Evolutionary conservation across 371 early-diverging fungal genomes (phyloP).

Genomic region (Capillidium rhysosporum): DNA sequence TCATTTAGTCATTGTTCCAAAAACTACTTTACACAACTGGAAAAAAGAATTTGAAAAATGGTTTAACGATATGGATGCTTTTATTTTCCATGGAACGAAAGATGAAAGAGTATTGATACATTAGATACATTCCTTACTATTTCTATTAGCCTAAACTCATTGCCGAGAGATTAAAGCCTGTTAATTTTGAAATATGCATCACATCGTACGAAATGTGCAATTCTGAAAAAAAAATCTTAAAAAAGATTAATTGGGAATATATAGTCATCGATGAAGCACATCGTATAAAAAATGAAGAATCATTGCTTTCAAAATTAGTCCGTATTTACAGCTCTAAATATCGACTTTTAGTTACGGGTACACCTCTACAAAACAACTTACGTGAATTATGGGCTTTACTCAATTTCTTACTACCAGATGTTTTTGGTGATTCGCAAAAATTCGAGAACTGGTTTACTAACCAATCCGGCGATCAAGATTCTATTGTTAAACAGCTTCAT

Average conservation of each 20-base stretch:
- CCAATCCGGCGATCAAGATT: neutral
- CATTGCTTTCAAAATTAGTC: constrained; percentile 79
- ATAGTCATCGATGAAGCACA: constrained; percentile 99
- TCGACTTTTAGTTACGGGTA: constrained; percentile 95
- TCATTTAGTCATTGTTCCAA: constrained; percentile 97
- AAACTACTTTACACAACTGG: constrained; percentile 98
- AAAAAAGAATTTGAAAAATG: constrained; percentile 79
- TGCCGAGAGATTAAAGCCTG: constrained; percentile 24
- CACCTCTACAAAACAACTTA: constrained; percentile 98
- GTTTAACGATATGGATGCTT: constrained; percentile 56
- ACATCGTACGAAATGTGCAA: constrained; percentile 98
- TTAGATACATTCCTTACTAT: neutral
- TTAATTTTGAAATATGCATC: constrained; percentile 83
- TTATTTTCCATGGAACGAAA: neutral
- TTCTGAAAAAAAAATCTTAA: constrained; percentile 65
- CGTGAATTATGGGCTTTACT: constrained; percentile 98
- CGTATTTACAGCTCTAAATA: constrained; percentile 71
- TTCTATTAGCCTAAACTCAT: neutral
- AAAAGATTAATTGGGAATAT: constrained; percentile 81
- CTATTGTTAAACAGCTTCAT: neutral
- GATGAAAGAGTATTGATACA: constrained; percentile 21
- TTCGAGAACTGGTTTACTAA: constrained; percentile 76
- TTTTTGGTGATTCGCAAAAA: constrained; percentile 79
- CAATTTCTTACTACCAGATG: constrained; percentile 93
- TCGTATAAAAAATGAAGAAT: constrained; percentile 97